Percentiles rank a stretch among this genome's conserved stretches.
These are phyloP conservation scores for Cyamopsis tetragonoloba DNA, from an alignment of 306 rosid species.

Conservation along the genomic window DNA sequence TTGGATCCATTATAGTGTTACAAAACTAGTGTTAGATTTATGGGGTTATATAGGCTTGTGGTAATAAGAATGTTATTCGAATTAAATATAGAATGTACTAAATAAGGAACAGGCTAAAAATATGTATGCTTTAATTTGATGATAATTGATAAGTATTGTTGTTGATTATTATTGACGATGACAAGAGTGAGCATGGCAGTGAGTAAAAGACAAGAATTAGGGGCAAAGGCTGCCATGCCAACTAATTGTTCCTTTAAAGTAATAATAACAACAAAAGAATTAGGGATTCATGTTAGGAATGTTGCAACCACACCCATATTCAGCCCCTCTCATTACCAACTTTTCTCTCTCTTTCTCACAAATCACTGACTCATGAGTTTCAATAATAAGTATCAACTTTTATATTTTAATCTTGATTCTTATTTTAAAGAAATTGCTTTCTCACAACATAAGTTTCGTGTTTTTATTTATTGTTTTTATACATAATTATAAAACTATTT, in stretches of 20 bases:
- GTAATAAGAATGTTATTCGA: neutral
- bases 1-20: slow-evolving; percentile 1
- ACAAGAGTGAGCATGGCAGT: slow-evolving; percentile 2
- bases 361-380: too few species aligned
- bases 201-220: slow-evolving; percentile 24
- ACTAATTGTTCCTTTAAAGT: slow-evolving; percentile 24
- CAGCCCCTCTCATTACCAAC: slow-evolving; percentile 18
- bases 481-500: too few species aligned
- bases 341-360: neutral
- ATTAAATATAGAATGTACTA: neutral
- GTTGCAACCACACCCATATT: slow-evolving; percentile 30
- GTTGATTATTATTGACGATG: slow-evolving; percentile 12
- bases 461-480: too few species aligned
- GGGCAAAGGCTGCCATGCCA: slow-evolving; percentile 13
- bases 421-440: too few species aligned
- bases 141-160: too few species aligned
- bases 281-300: slow-evolving; percentile 30
- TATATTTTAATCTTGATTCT: too few species aligned
- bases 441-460: too few species aligned
- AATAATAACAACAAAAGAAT: slow-evolving; percentile 14
- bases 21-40: slow-evolving; percentile 6
- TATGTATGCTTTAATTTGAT: too few species aligned
- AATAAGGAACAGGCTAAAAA: neutral
- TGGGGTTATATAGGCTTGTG: neutral
- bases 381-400: too few species aligned